Evolutionary conservation across 1,284 basidiomycete genomes (phyloP), one percentile per base, ranked within the genome.

Genomic region (Phenoliferia sp.): DNA sequence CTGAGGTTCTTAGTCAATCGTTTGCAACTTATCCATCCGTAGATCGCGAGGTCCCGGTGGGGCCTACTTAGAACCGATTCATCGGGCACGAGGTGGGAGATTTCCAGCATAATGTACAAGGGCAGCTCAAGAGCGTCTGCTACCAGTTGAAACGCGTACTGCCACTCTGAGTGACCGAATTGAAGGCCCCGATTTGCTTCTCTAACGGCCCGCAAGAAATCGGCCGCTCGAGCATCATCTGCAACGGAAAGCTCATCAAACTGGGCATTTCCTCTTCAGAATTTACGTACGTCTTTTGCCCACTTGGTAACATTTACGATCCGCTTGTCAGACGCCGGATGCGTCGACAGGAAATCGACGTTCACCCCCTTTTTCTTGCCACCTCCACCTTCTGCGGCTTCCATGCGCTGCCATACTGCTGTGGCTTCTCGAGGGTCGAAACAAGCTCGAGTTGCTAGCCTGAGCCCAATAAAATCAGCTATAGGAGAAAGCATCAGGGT

Each of bases 361-460:
- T 66, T n/a, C n/a, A n/a, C n/a, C n/a, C n/a, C n/a, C n/a, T n/a
- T n/a, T n/a, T n/a, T n/a, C n/a, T n/a, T 62, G 58, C 59, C 62
- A 2, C 66, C 61, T 29, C 62, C 63, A 15, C 67, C 63, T 50
- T 75, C 70, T 9, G 66, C 63, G 16, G 68, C 58, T 17, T 65
- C 67, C 75, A 76, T 76, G 3, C 75, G 67, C 39, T 74, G 65
- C 75, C 75, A 76, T 19, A 76, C 61, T 4, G 84, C 83, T 16
- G 88, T 85, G 0, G 91, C 86, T 63, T 88, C 89, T 29, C 79
- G 79, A 0, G 92, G 92, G 75, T 94, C 84, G 75, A 85, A 94
- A 78, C 92, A 94, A 0, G 92, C 92, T 65, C 82, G 63, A 26
- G 76, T 75, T 64, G 78, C 79, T 50, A 80, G 73, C 17, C 62